These are phyloP conservation scores for Penicillium oxalicum DNA, from an alignment of 2,329 filamentous ascomycete genomes.

Conservation along the genomic window DNA sequence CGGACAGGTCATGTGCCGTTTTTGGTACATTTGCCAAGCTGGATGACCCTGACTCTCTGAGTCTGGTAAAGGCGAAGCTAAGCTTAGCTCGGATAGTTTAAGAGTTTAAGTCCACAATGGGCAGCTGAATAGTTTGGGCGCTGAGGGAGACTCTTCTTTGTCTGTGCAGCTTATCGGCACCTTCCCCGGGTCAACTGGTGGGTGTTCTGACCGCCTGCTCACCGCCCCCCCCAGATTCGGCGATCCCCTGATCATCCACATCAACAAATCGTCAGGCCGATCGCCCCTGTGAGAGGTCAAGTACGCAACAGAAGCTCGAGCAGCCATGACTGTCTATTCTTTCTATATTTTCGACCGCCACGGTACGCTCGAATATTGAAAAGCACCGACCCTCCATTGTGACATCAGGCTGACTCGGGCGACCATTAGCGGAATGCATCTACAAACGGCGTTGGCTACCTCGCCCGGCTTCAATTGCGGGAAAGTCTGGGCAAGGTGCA, in stretches of 20 bases:
- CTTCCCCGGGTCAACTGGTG: too few relatives aligned
- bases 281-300: neutral
- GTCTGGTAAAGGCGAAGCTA: too few relatives aligned
- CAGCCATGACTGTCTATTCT: conserved; percentile 82
- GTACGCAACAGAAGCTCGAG: neutral
- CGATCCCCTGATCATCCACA: neutral
- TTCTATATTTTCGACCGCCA: conserved; percentile 99
- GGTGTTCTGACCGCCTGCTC: conserved; percentile 15
- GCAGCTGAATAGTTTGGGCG: too few relatives aligned
- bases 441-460: conserved; percentile 83
- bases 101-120: too few relatives aligned
- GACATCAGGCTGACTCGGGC: conserved; percentile 1
- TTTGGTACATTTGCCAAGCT: too few relatives aligned
- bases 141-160: too few relatives aligned
- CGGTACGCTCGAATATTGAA: conserved; percentile 52
- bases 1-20: too few relatives aligned
- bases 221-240: conserved; percentile 16
- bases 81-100: too few relatives aligned
- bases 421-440: conserved; percentile 80
- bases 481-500: conserved; percentile 40
- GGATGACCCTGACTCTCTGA: too few relatives aligned
- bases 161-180: too few relatives aligned
- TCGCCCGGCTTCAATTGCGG: conserved; percentile 42
- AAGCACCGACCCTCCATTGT: neutral
- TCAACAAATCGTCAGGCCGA: neutral